Evolutionary conservation across 2,329 filamentous ascomycete genomes (phyloP), one percentile per base, ranked within the genome.

Genomic region (Akanthomyces uredinophilus): DNA sequence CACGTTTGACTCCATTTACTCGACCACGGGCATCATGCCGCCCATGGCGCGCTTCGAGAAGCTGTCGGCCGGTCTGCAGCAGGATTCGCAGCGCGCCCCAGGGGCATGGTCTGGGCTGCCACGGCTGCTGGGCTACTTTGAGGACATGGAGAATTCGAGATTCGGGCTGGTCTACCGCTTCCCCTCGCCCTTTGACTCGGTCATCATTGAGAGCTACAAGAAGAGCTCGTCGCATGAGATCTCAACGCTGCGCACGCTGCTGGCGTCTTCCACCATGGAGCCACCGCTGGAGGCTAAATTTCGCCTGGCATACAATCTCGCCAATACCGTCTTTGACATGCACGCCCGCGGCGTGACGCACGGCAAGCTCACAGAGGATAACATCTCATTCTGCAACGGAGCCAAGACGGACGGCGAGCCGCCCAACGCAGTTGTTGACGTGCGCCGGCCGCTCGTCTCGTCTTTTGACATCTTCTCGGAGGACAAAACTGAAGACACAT

Each of bases 141-240:
- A 93, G 70, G 90, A 93, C 68, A 80, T 88, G 59, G 82, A 85
- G 20, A 79, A 84, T 59, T 87, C 90, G 0, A 82, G 90, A 11
- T 84, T 92, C 60, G 90, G 90, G 5, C 78, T 94, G 13, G 82
- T 94, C 13, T 94, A 91, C 68, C 87, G 89, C 55, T 84, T 93
- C 35, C 90, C 90, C 1, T 80, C 83, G 1, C 79, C 82, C 10
- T 88, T 90, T 73, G 82, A 84, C 65, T 78, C 85, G 11, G 78
- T 86, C 11, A 80, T 81, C 4, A 80, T 83, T 44, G 81, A 84
- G 61, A 75, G 76, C 27, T 73, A 80, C 11, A 82, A 80, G 0
- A 78, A 81, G 57, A 80, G 78, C 35, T 77, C 81, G 0, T 69
- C 78, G 0, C 81, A 82, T 66, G 82, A 77, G 60, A 70, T 86